Evolutionary conservation across 1,284 basidiomycete genomes (phyloP).

Genomic region (Fomitopsis betulina): DNA sequence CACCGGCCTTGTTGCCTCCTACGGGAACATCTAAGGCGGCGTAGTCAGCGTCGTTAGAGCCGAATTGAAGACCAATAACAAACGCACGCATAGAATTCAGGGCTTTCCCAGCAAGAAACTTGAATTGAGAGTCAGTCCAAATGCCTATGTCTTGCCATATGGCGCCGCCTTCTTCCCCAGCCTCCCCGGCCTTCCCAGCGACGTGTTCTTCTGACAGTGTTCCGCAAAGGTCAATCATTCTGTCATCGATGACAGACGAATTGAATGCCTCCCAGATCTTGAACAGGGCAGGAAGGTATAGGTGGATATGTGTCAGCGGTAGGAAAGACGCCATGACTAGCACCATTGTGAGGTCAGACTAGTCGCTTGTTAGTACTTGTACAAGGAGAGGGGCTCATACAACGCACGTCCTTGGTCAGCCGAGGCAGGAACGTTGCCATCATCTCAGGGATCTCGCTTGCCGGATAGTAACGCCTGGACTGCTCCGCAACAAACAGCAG

Average conservation of each 20-base stretch:
- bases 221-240: constrained; percentile 80
- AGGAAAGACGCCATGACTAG: constrained; percentile 76
- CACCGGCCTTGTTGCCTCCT: constrained; percentile 54
- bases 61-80: not conserved
- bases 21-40: constrained; percentile 63
- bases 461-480: constrained; percentile 66
- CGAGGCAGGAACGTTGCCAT: constrained; percentile 67
- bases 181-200: constrained; percentile 49
- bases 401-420: constrained; percentile 56
- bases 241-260: constrained; percentile 76
- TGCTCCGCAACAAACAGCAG: constrained; percentile 70
- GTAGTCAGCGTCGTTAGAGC: constrained; percentile 1
- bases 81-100: constrained; percentile 82
- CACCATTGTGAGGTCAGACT: constrained; percentile 64
- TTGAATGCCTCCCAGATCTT: constrained; percentile 86
- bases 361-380: constrained; percentile 7
- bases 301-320: constrained; percentile 61
- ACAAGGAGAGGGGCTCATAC: not conserved
- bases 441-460: constrained; percentile 68
- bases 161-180: constrained; percentile 48
- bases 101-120: constrained; percentile 82
- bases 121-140: constrained; percentile 86
- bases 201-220: constrained; percentile 77
- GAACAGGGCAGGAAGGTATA: constrained; percentile 74
- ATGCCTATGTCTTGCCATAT: constrained; percentile 82